Percentiles rank a stretch among this genome's conserved stretches.
Evolutionary conservation across 148 eudicot species (phyloP).

Genomic region (Chenopodium berlandieri): DNA sequence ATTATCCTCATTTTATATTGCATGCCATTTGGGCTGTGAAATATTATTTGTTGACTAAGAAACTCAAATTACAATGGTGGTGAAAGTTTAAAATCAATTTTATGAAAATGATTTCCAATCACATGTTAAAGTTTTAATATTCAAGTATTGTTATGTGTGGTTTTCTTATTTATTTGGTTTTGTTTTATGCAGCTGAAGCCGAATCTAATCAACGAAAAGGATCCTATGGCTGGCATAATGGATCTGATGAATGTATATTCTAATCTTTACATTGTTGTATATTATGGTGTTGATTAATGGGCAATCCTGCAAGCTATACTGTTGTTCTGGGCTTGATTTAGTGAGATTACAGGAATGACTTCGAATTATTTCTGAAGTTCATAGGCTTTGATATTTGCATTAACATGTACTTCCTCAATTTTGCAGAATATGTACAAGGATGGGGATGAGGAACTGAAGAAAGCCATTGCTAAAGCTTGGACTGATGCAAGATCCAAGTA

Average conservation of each 20-base stretch:
- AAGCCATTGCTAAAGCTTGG: constrained; percentile 94
- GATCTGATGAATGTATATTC: constrained; percentile 79
- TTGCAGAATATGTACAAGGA: constrained; percentile 96
- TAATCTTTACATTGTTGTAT: background rate
- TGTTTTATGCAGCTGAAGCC: constrained; percentile 58
- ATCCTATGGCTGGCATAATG: constrained; percentile 98
- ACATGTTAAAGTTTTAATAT: too few species aligned
- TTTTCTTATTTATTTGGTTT: background rate
- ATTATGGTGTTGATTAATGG: background rate
- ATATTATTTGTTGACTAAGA: too few species aligned
- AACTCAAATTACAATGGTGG: too few species aligned
- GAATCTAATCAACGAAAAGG: constrained; percentile 62
- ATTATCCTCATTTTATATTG: too few species aligned
- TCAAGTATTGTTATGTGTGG: too few species aligned
- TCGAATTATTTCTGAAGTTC: background rate
- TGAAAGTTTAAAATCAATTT: too few species aligned
- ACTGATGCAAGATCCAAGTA: constrained; percentile 90
- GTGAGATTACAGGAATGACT: background rate
- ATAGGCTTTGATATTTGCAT: too few species aligned
- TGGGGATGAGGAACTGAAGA: constrained; percentile 92
- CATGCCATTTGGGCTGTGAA: too few species aligned
- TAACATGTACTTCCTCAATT: background rate
- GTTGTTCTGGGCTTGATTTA: background rate
- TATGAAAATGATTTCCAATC: too few species aligned
- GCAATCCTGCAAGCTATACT: too few species aligned